These are phyloP conservation scores for Hydnomerulius pinastri DNA, from an alignment of 768 basidiomycete species.

Conservation along the genomic window DNA sequence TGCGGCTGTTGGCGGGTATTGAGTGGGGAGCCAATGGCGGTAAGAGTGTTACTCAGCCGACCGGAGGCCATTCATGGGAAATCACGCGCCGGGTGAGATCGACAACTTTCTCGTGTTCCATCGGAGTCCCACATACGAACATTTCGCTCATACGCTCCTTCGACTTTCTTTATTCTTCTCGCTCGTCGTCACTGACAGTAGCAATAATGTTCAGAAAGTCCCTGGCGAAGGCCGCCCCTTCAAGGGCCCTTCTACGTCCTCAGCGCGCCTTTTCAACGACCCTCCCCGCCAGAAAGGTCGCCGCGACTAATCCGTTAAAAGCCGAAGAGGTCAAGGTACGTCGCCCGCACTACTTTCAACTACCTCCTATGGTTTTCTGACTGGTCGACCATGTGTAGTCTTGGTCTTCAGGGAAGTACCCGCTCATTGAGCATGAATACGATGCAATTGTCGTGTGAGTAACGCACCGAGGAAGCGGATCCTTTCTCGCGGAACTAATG, in stretches of 20 bases:
- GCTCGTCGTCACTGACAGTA: slow-evolving; percentile 21
- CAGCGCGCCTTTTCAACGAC: slow-evolving; percentile 70
- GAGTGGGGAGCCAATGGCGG: too few species aligned
- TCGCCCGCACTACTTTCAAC: slow-evolving; percentile 9
- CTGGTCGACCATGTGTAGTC: slow-evolving; percentile 42
- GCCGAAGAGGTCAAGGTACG: slow-evolving; percentile 80
- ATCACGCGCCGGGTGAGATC: slow-evolving; percentile 15
- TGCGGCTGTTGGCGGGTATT: too few species aligned
- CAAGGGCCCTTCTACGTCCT: slow-evolving; percentile 48
- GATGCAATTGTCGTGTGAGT: slow-evolving; percentile 98
- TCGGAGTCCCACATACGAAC: slow-evolving; percentile 10
- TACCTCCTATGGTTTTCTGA: slow-evolving; percentile 3
- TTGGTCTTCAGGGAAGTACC: slow-evolving; percentile 87
- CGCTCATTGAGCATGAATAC: slow-evolving; percentile 97
- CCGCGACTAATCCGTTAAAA: slow-evolving; percentile 72
- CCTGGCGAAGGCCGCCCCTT: slow-evolving; percentile 38
- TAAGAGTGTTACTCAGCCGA: slow-evolving; percentile 1
- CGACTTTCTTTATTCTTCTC: background rate
- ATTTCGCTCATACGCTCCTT: background rate
- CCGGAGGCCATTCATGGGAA: slow-evolving; percentile 21
- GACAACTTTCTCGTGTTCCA: slow-evolving; percentile 15
- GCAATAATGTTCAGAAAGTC: slow-evolving; percentile 65
- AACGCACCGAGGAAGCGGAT: background rate
- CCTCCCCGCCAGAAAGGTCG: slow-evolving; percentile 56
- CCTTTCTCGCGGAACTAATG: slow-evolving; percentile 14